Evolutionary conservation across 257 asterid genomes (phyloP), one percentile per base, ranked within the genome.

Genomic region (Prunella vulgaris): DNA sequence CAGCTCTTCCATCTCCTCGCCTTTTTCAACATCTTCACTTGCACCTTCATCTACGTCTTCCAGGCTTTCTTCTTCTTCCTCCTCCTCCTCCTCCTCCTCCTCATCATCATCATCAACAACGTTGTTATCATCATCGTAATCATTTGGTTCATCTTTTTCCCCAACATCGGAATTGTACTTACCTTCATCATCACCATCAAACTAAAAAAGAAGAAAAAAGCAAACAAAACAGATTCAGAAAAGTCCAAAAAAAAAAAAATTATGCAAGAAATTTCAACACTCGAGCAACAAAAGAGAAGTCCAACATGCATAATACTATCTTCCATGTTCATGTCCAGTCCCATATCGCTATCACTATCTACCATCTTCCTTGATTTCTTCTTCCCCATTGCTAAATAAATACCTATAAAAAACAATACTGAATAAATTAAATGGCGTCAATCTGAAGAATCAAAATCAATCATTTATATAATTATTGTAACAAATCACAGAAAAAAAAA

Each of bases 1-100:
- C 35, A 92, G 87, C 75, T 86, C 85, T 35, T 86, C 88, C 82
- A 92, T 74, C 81, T 84, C 97, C 30, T 77, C 86, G 49, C 76
- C 86, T 51, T 81, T 83, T 22, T 72, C 75, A 14, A 54, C 80
- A 74, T 71, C 85, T 22, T 73, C 84, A 10, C 20, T 42, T 13
- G 21, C 57, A 14, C 74, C 84, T 22, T 70, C 77, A 38, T 83
- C 82, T 1, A 14, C 65, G 60, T 75, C 76, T 25, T 60, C 79
- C 1, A 64, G 60, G 57, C 54, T 77, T 42, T 70, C 80, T 32
- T 62, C 71, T 28, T 33, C 70, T 10, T 70, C 84, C 28, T 0
- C 61, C 9, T 22, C 71, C 21, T 69, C 28, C n/a, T 70, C 80
- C 38, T 62, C 71, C 33, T 33, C 70, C 13, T 70, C 84, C 28